These are phyloP conservation scores for Cercospora sesami DNA, from an alignment of 2,329 filamentous ascomycete genomes.

Conservation along the genomic window DNA sequence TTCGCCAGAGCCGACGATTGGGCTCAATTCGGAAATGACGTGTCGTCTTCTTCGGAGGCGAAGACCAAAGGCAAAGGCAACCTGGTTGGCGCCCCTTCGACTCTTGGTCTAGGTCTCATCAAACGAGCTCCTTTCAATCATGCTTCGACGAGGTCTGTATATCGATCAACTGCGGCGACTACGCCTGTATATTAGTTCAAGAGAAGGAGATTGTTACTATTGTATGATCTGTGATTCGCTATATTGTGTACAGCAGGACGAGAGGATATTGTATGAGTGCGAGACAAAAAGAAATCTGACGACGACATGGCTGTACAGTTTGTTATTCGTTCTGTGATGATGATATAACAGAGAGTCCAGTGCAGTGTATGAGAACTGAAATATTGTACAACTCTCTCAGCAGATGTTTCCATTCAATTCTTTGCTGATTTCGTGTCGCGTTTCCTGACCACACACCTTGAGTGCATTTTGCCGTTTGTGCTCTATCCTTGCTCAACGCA, in stretches of 20 bases:
- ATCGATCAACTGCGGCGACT: background rate
- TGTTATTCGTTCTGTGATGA: background rate
- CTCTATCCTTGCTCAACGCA: background rate
- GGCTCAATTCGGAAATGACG: slow-evolving; percentile 9
- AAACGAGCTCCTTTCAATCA: slow-evolving; percentile 1
- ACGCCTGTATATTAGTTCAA: background rate
- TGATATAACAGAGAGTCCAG: background rate
- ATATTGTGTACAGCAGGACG: background rate
- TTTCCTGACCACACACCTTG: too few relatives aligned
- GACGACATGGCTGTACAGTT: background rate
- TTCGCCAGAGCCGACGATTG: slow-evolving; percentile 5
- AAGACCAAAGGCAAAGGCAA: background rate
- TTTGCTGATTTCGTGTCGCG: too few relatives aligned
- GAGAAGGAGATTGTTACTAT: background rate
- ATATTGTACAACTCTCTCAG: too few relatives aligned
- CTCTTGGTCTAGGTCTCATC: slow-evolving; percentile 2
- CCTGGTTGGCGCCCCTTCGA: background rate
- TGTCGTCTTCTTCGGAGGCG: background rate
- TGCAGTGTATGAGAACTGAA: background rate
- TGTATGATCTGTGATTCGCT: background rate
- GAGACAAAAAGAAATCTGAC: background rate
- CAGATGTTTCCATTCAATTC: too few relatives aligned
- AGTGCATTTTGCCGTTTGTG: too few relatives aligned
- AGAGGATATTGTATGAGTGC: background rate
- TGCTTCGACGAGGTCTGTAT: background rate